Percentiles rank a stretch among this genome's conserved stretches.
These are phyloP conservation scores for Phalaenopsis hybrid DNA, from an alignment of 116 monocot species.

Conservation along the genomic window DNA sequence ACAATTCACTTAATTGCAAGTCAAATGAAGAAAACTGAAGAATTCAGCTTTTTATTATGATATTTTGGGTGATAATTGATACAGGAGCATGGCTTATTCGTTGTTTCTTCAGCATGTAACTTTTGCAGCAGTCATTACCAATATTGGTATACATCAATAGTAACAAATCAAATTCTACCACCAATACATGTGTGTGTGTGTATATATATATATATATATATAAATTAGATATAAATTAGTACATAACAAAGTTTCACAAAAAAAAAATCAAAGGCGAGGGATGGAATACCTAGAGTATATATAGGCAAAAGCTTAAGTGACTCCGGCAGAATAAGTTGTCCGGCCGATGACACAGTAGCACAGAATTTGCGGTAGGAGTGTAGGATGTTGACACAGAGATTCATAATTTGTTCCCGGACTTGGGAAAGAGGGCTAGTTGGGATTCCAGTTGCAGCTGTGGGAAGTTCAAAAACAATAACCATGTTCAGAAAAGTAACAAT, in stretches of 20 bases:
- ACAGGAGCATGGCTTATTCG: neutral
- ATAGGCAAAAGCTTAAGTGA: conserved; percentile 92
- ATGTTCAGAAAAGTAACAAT: neutral
- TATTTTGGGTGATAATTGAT: neutral
- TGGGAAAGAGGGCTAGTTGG: conserved; percentile 56
- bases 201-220: neutral
- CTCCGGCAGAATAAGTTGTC: conserved; percentile 96
- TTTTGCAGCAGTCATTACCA: neutral
- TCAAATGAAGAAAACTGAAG: neutral
- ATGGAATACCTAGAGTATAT: conserved; percentile 77
- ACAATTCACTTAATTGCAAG: neutral
- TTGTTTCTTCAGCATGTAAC: neutral
- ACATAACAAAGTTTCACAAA: neutral
- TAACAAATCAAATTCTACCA: neutral
- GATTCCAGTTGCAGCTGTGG: conserved; percentile 75
- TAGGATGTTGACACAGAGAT: conserved; percentile 78
- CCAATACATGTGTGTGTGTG: neutral
- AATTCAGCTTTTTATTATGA: neutral
- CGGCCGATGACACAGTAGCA: conserved; percentile 89
- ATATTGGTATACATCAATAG: too few relatives aligned
- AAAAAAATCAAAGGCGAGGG: neutral
- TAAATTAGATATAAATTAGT: neutral
- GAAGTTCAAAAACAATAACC: conserved; percentile 9
- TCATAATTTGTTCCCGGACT: conserved; percentile 75
- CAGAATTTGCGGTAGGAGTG: conserved; percentile 92